phyloP scores from a whole-genome alignment of 1,139 yeast genomes.

The Sugiyamaella paludigena region DNA sequence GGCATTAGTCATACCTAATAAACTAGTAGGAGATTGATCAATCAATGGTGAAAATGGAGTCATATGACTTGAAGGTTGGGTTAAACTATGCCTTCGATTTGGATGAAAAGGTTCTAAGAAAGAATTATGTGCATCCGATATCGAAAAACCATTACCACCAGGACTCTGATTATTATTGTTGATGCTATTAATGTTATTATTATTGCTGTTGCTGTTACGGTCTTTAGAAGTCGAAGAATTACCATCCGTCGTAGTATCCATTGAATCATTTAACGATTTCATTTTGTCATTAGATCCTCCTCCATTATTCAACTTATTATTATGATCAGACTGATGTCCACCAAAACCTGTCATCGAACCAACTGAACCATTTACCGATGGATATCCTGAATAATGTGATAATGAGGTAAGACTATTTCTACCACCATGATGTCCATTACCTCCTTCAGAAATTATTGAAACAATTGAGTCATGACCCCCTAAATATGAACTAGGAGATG shows the following conservation, averaged over 20 bases:
- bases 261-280: too few relatives aligned
- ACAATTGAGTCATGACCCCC: conserved; percentile 3
- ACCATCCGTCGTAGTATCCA: too few relatives aligned
- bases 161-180: neutral
- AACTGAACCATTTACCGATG: conserved; percentile 1
- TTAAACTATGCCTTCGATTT: conserved; percentile 9
- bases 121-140: conserved; percentile 7
- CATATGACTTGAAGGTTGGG: conserved; percentile 5
- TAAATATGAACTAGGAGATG: conserved; percentile 6
- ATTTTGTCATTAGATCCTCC: too few relatives aligned
- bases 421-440: neutral
- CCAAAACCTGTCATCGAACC: neutral
- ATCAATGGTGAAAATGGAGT: conserved; percentile 14
- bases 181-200: neutral
- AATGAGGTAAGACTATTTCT: conserved; percentile 4
- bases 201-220: neutral
- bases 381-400: conserved; percentile 8
- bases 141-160: conserved; percentile 4
- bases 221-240: neutral
- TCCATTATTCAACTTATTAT: neutral
- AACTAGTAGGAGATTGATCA: conserved; percentile 15
- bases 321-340: conserved; percentile 3
- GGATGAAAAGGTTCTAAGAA: conserved; percentile 4
- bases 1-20: conserved; percentile 12
- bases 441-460: conserved; percentile 2